Evolutionary conservation across 2,329 filamentous ascomycete genomes (phyloP).

Genomic region (Dactylellina haptotyla): DNA sequence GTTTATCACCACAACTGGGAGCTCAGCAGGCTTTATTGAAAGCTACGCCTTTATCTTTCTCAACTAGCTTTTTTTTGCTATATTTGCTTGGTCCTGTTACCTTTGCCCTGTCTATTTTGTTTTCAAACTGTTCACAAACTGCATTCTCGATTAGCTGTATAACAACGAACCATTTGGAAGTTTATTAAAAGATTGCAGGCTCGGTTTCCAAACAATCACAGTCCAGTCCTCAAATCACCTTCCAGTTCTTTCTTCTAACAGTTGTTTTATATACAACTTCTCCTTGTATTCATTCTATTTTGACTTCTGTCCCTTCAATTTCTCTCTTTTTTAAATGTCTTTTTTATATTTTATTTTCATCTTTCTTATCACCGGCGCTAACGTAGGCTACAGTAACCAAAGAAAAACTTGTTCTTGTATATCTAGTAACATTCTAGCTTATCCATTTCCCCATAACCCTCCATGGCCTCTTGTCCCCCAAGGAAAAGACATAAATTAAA

Average conservation of each 20-base stretch:
- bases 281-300: background rate
- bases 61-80: background rate
- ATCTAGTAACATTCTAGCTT: conserved; percentile 16
- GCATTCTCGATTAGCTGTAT: conserved; percentile 20
- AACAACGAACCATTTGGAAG: background rate
- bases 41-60: background rate
- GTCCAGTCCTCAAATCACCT: background rate
- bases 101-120: conserved; percentile 7
- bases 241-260: background rate
- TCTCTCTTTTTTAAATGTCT: conserved; percentile 45
- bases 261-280: background rate
- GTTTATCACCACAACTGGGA: conserved; percentile 39
- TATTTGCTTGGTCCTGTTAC: conserved; percentile 5
- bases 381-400: conserved; percentile 16
- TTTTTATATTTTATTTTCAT: conserved; percentile 43
- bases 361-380: conserved; percentile 22
- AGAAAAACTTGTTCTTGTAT: conserved; percentile 31
- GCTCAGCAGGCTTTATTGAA: conserved; percentile 33
- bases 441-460: background rate
- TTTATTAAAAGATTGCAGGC: background rate
- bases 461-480: too few species aligned
- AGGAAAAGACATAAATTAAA: background rate
- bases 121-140: background rate
- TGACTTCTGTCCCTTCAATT: conserved; percentile 40
- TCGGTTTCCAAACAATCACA: background rate